These are phyloP conservation scores for Phaffomyces antillensis DNA, from an alignment of 805 yeast species.

Conservation along the genomic window DNA sequence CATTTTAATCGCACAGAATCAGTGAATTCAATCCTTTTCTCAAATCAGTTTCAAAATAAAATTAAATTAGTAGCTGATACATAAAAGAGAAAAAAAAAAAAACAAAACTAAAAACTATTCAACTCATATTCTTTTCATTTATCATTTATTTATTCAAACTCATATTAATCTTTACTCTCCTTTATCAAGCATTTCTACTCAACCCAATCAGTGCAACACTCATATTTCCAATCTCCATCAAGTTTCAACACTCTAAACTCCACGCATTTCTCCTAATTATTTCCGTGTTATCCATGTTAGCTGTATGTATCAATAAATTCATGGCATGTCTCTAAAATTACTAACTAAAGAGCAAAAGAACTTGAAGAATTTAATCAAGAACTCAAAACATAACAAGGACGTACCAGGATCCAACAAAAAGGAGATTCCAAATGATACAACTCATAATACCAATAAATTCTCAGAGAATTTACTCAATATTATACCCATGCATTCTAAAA, in stretches of 20 bases:
- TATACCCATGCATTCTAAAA: not conserved
- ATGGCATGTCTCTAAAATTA: not conserved
- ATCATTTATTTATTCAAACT: no score
- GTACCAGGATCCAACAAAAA: not conserved
- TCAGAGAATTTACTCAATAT: not conserved
- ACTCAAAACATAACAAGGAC: not conserved
- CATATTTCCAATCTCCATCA: not conserved
- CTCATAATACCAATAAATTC: not conserved
- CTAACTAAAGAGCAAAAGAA: slow-evolving; percentile 1
- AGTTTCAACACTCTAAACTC: not conserved
- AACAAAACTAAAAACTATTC: no score
- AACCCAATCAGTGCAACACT: no score
- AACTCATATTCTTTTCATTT: no score
- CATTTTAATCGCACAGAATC: no score
- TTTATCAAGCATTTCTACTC: no score
- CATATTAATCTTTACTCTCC: no score
- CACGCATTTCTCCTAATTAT: not conserved
- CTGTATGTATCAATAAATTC: not conserved
- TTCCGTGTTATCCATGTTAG: not conserved
- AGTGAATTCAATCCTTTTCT: no score
- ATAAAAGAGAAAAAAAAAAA: no score
- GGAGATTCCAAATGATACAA: not conserved
- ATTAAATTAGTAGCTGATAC: no score
- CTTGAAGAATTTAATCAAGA: slow-evolving; percentile 10
- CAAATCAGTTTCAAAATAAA: no score